A percentile compares a stretch with the other conserved stretches of the same genome.
These are phyloP conservation scores for Pseudonitzschia pungens DNA, from an alignment of 108 stramenopile species.

Conservation along the genomic window DNA sequence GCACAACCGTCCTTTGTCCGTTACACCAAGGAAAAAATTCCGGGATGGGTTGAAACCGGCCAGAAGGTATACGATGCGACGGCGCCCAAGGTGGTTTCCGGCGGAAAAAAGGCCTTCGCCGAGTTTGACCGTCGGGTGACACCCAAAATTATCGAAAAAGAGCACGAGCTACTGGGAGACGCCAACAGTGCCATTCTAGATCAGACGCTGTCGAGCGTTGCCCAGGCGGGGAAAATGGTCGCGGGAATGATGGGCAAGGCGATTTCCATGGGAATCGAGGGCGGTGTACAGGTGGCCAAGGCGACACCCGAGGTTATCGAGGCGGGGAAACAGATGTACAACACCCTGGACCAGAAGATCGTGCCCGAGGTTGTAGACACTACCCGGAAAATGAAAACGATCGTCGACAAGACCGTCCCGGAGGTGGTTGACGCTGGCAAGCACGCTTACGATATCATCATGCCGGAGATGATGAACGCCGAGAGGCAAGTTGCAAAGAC, in stretches of 20 bases:
- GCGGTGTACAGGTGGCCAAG: slow-evolving; percentile 2
- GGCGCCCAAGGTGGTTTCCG: slow-evolving; percentile 5
- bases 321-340: slow-evolving; percentile 8
- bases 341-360: slow-evolving; percentile 8
- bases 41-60: slow-evolving; percentile 7
- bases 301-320: slow-evolving; percentile 9
- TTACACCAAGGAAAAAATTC: slow-evolving; percentile 11
- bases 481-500: slow-evolving; percentile 1
- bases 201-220: background rate
- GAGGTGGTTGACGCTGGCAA: slow-evolving; percentile 7
- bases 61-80: background rate
- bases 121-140: background rate
- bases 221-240: slow-evolving; percentile 1
- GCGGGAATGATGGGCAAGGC: slow-evolving; percentile 14
- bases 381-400: slow-evolving; percentile 3
- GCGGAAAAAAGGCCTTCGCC: background rate
- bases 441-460: slow-evolving; percentile 13
- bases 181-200: background rate
- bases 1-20: slow-evolving; percentile 1
- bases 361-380: slow-evolving; percentile 6
- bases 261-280: slow-evolving; percentile 1
- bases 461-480: slow-evolving; percentile 6
- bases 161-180: slow-evolving; percentile 6
- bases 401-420: slow-evolving; percentile 5
- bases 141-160: slow-evolving; percentile 4